Base-by-base conservation (phyloP, 495 filamentous ascomycete genomes). In the Elaphomyces granulatus region DNA sequence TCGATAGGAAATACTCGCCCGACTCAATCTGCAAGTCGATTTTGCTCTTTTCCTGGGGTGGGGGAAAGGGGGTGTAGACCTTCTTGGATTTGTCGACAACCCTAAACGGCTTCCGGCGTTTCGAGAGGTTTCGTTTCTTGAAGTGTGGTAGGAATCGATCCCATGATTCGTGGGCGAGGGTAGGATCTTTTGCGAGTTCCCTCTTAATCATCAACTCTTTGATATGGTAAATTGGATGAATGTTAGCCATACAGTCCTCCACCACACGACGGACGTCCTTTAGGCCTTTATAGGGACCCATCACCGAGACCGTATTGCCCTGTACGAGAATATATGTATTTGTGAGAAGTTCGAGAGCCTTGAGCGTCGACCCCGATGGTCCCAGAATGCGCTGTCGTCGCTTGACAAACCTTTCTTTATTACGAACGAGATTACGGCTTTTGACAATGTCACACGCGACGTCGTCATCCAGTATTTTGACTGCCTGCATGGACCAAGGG, bases 141-240 rank as follows among this genome's bases (percentile, higher is more conserved):
- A 95, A 98, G 58, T 98, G 84, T 16, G 90, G 90, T 21, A 99
- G 67, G 65, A 95, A 99, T 6, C 92, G 80, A 47, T 90, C 83
- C 90, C 90, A 98, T 49, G 79, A 86, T 58, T 96, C 85, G 50
- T 80, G 67, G 21, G 70, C 80, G 15, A 98, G 72, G 20, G 79
- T 80, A 2, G 88, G 88, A 53, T 96, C 88, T 60, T 95, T 94
- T 36, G 81, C 82, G n/a, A 99, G 69, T 61, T 99, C 92, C 19
- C 87, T 80, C 65, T 94, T 94, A 65, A 99, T 94, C 90, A 96
- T 95, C 54, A 96, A 72, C 57, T 95, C 87, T 67, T 99, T 99
- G 66, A 99, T 88, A 52, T 87, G 76, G 60, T 92, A 93, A 49
- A 87, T 87, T 1, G 82, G 80, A 54, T 92, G 86, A 46, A 94